Conservation (phyloP, 768 basidiomycete species). For the Psilocybe cyanescens region DNA sequence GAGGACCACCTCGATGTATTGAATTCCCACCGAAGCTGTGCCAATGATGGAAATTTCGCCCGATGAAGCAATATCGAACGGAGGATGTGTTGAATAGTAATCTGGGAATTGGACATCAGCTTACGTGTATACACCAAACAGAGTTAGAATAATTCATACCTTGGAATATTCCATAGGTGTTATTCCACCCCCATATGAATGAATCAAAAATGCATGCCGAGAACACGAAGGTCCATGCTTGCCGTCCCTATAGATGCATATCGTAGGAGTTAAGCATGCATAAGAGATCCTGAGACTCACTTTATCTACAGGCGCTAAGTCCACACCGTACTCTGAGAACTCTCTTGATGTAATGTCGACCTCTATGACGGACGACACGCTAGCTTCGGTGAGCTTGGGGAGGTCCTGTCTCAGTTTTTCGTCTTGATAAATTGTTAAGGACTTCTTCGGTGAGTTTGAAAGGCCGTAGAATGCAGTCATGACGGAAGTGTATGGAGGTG, state of each 20-base stretch:
- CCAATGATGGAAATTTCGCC: constrained; percentile 6
- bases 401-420: background rate
- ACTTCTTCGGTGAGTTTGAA: background rate
- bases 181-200: constrained; percentile 12
- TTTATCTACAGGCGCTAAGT: constrained; percentile 12
- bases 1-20: constrained; percentile 7
- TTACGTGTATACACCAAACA: background rate
- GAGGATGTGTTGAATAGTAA: constrained; percentile 5
- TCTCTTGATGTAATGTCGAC: background rate
- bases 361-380: background rate
- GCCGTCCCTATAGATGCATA: background rate
- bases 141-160: background rate
- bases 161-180: constrained; percentile 13
- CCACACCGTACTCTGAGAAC: background rate
- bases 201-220: constrained; percentile 11
- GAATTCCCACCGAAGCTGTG: constrained; percentile 3
- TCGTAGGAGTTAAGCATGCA: background rate
- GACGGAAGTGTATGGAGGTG: no score
- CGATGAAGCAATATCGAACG: constrained; percentile 1
- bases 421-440: background rate
- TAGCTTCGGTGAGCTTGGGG: background rate
- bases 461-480: no score
- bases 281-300: background rate
- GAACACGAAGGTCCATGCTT: constrained; percentile 4
- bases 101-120: background rate